A percentile compares a stretch with the other conserved stretches of the same genome.
These are phyloP conservation scores for Cryptosporidium bovis DNA, from an alignment of 169 alveolate species.

Conservation along the genomic window DNA sequence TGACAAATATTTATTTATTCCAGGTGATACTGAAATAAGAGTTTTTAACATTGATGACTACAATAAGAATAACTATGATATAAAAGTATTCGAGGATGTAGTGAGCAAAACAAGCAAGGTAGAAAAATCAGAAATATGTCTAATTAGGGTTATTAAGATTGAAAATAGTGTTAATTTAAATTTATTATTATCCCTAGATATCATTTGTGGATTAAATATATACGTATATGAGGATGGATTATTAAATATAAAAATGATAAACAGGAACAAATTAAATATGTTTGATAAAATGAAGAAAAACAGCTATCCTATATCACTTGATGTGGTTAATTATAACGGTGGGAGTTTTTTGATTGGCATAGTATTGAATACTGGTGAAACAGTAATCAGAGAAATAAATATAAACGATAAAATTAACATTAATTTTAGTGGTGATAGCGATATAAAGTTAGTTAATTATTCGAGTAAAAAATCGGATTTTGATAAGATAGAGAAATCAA, in stretches of 20 bases:
- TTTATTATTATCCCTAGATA: slow-evolving; percentile 6
- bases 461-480: too few relatives aligned
- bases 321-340: neutral
- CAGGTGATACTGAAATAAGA: slow-evolving; percentile 50
- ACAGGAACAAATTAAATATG: neutral
- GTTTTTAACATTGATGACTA: neutral
- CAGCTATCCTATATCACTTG: slow-evolving; percentile 2
- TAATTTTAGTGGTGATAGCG: neutral
- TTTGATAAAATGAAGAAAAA: neutral
- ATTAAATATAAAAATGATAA: neutral
- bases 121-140: slow-evolving; percentile 30
- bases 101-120: neutral
- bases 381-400: neutral
- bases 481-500: neutral
- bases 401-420: neutral
- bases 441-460: neutral
- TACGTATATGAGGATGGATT: slow-evolving; percentile 6
- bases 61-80: neutral
- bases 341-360: slow-evolving; percentile 2
- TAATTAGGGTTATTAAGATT: neutral
- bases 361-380: slow-evolving; percentile 32
- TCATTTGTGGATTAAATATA: slow-evolving; percentile 19
- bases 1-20: slow-evolving; percentile 42
- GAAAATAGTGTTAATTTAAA: slow-evolving; percentile 8
- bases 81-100: neutral